Evolutionary conservation across 805 yeast genomes (phyloP).

Genomic region (Nakazawaea peltata): DNA sequence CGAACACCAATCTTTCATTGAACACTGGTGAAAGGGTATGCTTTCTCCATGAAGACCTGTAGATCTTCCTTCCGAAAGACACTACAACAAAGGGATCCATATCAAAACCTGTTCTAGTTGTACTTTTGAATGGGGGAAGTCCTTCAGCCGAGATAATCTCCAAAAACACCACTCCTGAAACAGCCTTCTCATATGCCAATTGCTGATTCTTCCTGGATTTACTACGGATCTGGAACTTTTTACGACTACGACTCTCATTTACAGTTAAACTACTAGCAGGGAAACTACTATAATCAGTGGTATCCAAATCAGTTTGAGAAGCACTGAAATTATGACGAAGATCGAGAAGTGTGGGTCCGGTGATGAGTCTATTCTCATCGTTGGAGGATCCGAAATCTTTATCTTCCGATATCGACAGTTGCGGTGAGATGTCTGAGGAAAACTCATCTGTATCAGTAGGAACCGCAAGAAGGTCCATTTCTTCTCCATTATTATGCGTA

Average conservation of each 20-base stretch:
- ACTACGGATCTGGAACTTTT: slow-evolving; percentile 26
- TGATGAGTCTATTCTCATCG: neutral
- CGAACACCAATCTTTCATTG: slow-evolving; percentile 75
- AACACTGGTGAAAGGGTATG: slow-evolving; percentile 80
- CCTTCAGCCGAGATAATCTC: slow-evolving; percentile 70
- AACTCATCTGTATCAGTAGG: slow-evolving; percentile 2
- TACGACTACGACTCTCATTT: slow-evolving; percentile 15
- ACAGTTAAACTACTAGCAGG: neutral
- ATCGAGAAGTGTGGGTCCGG: neutral
- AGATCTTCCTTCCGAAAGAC: slow-evolving; percentile 83
- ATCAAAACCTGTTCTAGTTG: slow-evolving; percentile 73
- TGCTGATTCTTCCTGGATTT: slow-evolving; percentile 26
- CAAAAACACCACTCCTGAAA: slow-evolving; percentile 65
- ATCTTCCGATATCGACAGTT: slow-evolving; percentile 11
- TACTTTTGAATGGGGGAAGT: slow-evolving; percentile 68
- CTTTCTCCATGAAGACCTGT: slow-evolving; percentile 74
- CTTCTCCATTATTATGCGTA: neutral
- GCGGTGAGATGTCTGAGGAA: slow-evolving; percentile 10
- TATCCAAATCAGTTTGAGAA: slow-evolving; percentile 4
- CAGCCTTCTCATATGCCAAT: slow-evolving; percentile 27
- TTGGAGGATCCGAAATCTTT: neutral
- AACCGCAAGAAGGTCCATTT: too few relatives aligned
- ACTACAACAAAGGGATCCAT: slow-evolving; percentile 96
- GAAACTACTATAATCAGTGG: neutral
- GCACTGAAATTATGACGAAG: neutral